phyloP scores from a whole-genome alignment of 208 protist species.

The Leishmania arabica region DNA sequence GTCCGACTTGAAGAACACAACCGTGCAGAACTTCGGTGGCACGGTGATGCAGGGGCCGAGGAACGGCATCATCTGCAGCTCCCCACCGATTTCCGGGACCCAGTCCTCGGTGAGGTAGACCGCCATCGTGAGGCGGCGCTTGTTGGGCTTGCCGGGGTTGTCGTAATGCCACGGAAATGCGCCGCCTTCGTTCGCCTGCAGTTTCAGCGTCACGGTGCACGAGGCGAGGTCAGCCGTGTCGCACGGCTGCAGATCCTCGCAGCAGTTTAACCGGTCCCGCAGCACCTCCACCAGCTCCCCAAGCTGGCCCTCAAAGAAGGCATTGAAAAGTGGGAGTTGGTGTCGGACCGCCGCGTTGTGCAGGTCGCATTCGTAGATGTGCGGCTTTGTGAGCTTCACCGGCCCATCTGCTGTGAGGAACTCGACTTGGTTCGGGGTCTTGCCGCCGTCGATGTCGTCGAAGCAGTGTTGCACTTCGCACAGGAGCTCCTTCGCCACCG shows the following conservation, averaged over 20 bases:
- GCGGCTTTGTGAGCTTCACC: conserved; percentile 49
- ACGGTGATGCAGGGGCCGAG: conserved; percentile 34
- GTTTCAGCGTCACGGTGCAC: conserved; percentile 44
- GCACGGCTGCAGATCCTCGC: conserved; percentile 38
- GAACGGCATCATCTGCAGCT: conserved; percentile 51
- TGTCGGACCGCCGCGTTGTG: conserved; percentile 32
- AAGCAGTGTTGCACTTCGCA: conserved; percentile 41
- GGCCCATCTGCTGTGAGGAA: conserved; percentile 44
- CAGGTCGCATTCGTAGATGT: conserved; percentile 62
- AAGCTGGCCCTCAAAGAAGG: conserved; percentile 39
- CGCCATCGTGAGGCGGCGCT: conserved; percentile 54
- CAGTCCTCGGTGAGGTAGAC: conserved; percentile 57
- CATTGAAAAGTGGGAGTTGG: conserved; percentile 39
- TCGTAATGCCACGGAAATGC: conserved; percentile 68
- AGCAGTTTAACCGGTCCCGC: conserved; percentile 31
- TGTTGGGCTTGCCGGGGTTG: conserved; percentile 54
- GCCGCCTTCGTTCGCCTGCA: conserved; percentile 61
- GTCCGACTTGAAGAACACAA: conserved; percentile 50
- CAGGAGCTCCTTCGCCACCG: conserved; percentile 28
- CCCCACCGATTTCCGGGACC: conserved; percentile 34
- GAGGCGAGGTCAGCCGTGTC: conserved; percentile 15
- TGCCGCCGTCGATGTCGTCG: conserved; percentile 32
- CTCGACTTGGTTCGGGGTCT: conserved; percentile 44
- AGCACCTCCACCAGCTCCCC: conserved; percentile 40
- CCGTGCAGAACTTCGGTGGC: conserved; percentile 39